phyloP scores from a whole-genome alignment of 2,329 filamentous ascomycete species.

The Diaporthe aspalathi region DNA sequence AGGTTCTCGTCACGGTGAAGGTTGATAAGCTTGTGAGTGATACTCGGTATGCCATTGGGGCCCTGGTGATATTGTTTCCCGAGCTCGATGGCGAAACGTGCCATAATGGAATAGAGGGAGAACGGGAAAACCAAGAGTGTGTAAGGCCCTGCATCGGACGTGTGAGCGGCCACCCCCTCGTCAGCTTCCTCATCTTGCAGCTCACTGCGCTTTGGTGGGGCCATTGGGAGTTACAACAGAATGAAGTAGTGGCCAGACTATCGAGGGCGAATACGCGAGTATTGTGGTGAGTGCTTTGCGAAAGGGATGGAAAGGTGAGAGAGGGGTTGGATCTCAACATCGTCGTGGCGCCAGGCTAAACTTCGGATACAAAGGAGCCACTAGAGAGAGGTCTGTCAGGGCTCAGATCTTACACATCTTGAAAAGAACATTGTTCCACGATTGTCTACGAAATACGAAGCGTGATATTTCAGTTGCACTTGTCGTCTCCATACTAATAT shows the following conservation, averaged over 20 bases:
- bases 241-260: neutral
- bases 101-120: constrained; percentile 42
- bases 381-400: neutral
- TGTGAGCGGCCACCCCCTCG: no score
- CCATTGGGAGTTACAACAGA: neutral
- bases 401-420: neutral
- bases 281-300: neutral
- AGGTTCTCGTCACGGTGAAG: constrained; percentile 38
- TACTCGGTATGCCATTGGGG: constrained; percentile 18
- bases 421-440: neutral
- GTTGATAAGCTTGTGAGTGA: constrained; percentile 32
- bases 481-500: neutral
- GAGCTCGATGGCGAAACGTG: constrained; percentile 37
- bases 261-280: no score
- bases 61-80: constrained; percentile 24
- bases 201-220: neutral
- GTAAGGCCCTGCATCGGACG: constrained; percentile 32
- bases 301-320: neutral
- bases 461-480: no score
- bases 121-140: constrained; percentile 39
- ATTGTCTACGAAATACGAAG: neutral
- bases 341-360: constrained; percentile 11
- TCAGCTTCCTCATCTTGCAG: neutral
- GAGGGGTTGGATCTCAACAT: constrained; percentile 12
- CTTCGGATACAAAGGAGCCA: neutral